phyloP scores from a whole-genome alignment of 2,329 filamentous ascomycete species.

The Xenosphaeropsis pyriputrescens region DNA sequence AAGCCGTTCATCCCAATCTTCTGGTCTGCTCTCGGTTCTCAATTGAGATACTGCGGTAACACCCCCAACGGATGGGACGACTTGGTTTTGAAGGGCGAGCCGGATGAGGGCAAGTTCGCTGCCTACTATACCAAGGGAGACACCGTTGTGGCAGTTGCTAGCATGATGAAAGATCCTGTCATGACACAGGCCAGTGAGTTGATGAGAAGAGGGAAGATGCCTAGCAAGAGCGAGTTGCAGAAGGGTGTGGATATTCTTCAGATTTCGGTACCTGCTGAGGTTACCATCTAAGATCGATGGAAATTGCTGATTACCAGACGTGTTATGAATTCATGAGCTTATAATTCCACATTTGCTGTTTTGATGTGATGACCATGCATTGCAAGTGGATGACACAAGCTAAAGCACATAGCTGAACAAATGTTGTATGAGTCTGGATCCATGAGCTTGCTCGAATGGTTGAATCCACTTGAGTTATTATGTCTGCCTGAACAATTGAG shows the following conservation, averaged over 20 bases:
- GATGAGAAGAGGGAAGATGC: slow-evolving; percentile 75
- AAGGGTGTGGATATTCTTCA: slow-evolving; percentile 29
- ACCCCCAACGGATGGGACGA: slow-evolving; percentile 75
- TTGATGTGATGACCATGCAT: no score
- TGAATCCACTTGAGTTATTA: no score
- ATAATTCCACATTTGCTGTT: no score
- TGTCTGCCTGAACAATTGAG: no score
- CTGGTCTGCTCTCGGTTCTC: slow-evolving; percentile 84
- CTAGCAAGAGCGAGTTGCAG: slow-evolving; percentile 61
- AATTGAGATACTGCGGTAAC: slow-evolving; percentile 89
- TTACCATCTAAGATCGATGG: neutral
- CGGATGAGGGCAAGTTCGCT: slow-evolving; percentile 66
- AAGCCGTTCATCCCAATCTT: slow-evolving; percentile 84
- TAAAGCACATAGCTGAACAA: no score
- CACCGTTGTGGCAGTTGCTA: slow-evolving; percentile 76
- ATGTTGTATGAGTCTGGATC: no score
- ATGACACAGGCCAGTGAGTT: slow-evolving; percentile 74
- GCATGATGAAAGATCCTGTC: slow-evolving; percentile 79
- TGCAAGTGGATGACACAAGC: no score
- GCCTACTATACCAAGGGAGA: slow-evolving; percentile 85
- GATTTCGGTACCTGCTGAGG: slow-evolving; percentile 11
- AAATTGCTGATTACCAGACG: no score
- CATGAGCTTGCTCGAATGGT: no score
- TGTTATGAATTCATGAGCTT: no score
- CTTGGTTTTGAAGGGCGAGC: slow-evolving; percentile 63